Base-by-base conservation (phyloP, 345 rosid genomes). In the Nasturtium officinale region DNA sequence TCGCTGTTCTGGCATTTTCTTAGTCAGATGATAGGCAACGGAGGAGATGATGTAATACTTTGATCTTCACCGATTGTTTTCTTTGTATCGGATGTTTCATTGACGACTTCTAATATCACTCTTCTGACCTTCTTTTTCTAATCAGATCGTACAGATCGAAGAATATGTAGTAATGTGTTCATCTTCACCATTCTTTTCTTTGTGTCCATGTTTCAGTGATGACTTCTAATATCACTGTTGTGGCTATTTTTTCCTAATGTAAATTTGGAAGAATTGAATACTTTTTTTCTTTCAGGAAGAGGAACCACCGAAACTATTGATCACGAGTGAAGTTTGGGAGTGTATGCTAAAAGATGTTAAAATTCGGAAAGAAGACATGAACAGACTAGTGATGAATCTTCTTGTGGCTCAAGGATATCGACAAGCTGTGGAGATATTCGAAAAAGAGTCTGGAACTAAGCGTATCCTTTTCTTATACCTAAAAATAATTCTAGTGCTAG, bases 321-420 rank as follows among this genome's bases (percentile, higher is more conserved):
- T 85, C 51, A 82, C 86, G 4, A 75, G 83, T 77, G 91, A 82
- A 21, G 93, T 83, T 29, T 89, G 98, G 98, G 94, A 88, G 57
- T 77, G 67, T 83, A 82, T 69, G 80, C 88, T 89, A 16, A 87
- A 82, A 72, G 87, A 78, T 65, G 88, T 88, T 32, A 85, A 81
- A 72, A 79, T 87, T 67, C 82, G 81, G 78, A 92, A 87, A 86
- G 98, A 90, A 73, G 98, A 89, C 65, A 83, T 90, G 92, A 89
- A 86, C 78, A 88, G 80, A 61, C 80, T 92, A 81, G 95, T 89
- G 74, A 92, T 92, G 98, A 88, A 92, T 79, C 84, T 88, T 70
- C 86, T 92, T 69, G 92, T 90, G 54, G 85, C 90, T 7, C 89
- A 92, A 78, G 95, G 98, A 57, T 87, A 80, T 76, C 84, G 83